Evolutionary conservation across 768 basidiomycete species (phyloP), one percentile per base, ranked within the genome.

Genomic region (Mycena albidolilacea): DNA sequence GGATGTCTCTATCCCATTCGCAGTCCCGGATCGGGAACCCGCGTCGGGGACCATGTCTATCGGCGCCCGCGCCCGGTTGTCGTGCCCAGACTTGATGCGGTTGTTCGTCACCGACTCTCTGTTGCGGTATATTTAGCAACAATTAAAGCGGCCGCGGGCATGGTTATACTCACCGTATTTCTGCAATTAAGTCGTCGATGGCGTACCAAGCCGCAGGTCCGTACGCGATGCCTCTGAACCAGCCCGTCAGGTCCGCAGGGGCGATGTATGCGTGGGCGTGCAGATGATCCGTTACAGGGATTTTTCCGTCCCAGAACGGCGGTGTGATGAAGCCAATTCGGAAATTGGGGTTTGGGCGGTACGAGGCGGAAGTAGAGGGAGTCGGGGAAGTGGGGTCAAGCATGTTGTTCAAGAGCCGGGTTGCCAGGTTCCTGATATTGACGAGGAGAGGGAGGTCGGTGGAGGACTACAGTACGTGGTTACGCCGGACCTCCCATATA

Each of bases 91-190:
- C 79, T 94, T 95, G 79, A 96, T 84, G 52, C 94, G 91, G 81
- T 96, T 95, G 79, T 95, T 96, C 15, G 93, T 91, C 3, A 91
- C 90, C 21, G 90, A 88, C 82, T 96, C 94, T 60, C 95, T 95
- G 82, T 37, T 5, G 17, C 30, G 58, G 52, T 50, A 38, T 3
- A 54, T 57, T 48, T 1, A 73, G 63, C 72, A 64, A 61, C 60
- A 48, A 67, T 10, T 10, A 67, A 58, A 50, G 61, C 57, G 61
- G 38, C 67, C 43, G 70, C 67, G 44, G 50, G 69, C 73, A 66
- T 46, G 0, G 15, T 46, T 21, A 50, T 64, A 80, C 87, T 59
- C 75, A 94, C 94, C 94, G 86, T 76, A 95, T 95, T 80, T 95
- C 93, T 21, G 93, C 93, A 77, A 95, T 92, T 59, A 95, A 84